Base-by-base conservation (phyloP, 1,139 yeast genomes). In the Suhomyces maxii region DNA sequence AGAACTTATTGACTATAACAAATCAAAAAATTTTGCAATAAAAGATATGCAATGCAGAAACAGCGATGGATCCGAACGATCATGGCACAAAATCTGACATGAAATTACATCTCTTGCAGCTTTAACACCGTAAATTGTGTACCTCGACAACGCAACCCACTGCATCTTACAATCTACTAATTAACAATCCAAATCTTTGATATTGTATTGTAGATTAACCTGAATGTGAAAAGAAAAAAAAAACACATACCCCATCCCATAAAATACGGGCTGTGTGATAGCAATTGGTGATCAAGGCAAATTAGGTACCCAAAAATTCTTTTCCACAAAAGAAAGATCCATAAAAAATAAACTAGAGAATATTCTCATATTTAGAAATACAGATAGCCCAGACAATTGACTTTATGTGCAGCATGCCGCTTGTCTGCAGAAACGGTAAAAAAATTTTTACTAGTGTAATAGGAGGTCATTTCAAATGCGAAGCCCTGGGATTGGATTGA, bases 31-130 rank as follows among this genome's bases (percentile, higher is more conserved):
- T 18, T 18, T 18, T 18, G 23, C 23, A 18, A 18, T 18, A 3
- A 6, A 18, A 6, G 23, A 18, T 28, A 28, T 28, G 31, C 31
- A 28, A 28, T 28, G 31, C 31, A 28, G 7, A 9, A 28, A 28
- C n/a, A 28, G 31, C 31, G 31, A 28, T 28, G 31, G n/a, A 28
- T 28, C 31, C 31, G 31, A 28, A 28, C 5, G 25, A 14, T 14
- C 25, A 13, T 34, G n/a, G 37, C 28, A 31, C 39, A 28, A 30
- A 37, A 37, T 26, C 33, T 37, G 28, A 34, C 28, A 36, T 36
- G 31, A 36, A 36, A 36, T 36, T 12, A 3, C 39, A 26, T 37
- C 39, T 26, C 23, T 37, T 37, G 39, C 39, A 37, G 26, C n/a
- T 28, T 28, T 9, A 11, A 5, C n/a, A 28, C 31, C n/a, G n/a